A percentile compares a stretch with the other conserved stretches of the same genome.
These are phyloP conservation scores for Aspergillus cejpii DNA, from an alignment of 2,329 filamentous ascomycete genomes.

Conservation along the genomic window DNA sequence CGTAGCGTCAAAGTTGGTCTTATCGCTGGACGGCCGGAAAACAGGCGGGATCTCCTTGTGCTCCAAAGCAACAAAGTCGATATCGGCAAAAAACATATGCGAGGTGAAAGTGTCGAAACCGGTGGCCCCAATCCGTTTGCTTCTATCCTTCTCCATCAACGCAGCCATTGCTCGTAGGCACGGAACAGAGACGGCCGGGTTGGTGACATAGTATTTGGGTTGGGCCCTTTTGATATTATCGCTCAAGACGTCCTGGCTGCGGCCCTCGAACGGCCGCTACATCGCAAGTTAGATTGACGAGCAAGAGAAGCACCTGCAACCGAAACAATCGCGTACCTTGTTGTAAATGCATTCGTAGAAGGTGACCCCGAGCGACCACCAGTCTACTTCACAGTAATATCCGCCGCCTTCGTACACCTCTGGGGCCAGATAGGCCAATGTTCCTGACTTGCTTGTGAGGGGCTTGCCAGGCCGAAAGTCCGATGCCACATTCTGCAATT, in stretches of 20 bases:
- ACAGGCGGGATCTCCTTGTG: constrained; percentile 83
- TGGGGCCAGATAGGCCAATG: constrained; percentile 87
- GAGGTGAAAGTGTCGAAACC: constrained; percentile 77
- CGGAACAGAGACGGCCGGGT: constrained; percentile 77
- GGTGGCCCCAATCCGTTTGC: constrained; percentile 73
- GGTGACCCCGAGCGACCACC: constrained; percentile 97
- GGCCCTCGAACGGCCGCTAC: constrained; percentile 87
- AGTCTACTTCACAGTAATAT: constrained; percentile 86
- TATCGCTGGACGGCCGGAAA: constrained; percentile 89
- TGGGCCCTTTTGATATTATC: constrained; percentile 72
- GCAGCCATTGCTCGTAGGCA: constrained; percentile 85
- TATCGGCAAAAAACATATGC: constrained; percentile 78
- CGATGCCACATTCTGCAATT: constrained; percentile 79
- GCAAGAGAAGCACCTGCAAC: not conserved
- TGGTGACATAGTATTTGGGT: constrained; percentile 86
- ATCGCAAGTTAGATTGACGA: constrained; percentile 25
- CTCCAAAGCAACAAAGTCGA: constrained; percentile 80
- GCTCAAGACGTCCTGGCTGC: constrained; percentile 71
- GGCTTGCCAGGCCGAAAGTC: constrained; percentile 77
- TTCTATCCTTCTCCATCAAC: constrained; percentile 71
- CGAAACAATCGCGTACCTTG: constrained; percentile 57
- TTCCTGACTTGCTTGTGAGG: constrained; percentile 92
- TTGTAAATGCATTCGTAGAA: constrained; percentile 99
- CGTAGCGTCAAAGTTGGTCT: constrained; percentile 98
- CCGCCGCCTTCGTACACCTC: constrained; percentile 90